A percentile compares a stretch with the other conserved stretches of the same genome.
Evolutionary conservation across 352 stramenopile genomes (phyloP).

Genomic region (Pythium utonaiense): DNA sequence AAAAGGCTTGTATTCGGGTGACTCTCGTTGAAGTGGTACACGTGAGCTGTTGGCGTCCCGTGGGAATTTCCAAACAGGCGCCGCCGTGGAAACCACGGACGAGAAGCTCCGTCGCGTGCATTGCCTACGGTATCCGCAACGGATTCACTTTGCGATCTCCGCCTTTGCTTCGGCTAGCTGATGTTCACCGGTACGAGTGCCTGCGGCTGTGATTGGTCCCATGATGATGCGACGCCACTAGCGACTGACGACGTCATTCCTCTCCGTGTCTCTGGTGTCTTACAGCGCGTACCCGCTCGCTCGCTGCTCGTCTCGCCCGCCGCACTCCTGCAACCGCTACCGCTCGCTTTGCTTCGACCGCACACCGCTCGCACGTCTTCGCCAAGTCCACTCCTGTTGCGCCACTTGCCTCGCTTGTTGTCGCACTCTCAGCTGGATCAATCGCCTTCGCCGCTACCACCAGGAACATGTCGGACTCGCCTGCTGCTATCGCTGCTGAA

Average conservation of each 20-base stretch:
- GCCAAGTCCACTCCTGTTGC: neutral
- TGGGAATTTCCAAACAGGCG: conserved; percentile 4
- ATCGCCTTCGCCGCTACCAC: conserved; percentile 16
- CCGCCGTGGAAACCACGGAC: neutral
- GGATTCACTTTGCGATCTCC: conserved; percentile 14
- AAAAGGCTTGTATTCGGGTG: neutral
- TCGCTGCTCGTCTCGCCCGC: conserved; percentile 12
- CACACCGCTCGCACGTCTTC: neutral
- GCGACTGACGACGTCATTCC: neutral
- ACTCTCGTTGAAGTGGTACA: neutral
- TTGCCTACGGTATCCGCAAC: neutral
- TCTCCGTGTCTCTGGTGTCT: neutral
- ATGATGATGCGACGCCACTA: neutral
- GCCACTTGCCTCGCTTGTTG: conserved; percentile 2
- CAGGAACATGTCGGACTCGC: conserved; percentile 51
- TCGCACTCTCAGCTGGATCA: conserved; percentile 15
- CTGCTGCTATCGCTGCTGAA: conserved; percentile 61
- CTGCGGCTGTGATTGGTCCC: neutral
- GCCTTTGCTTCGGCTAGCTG: neutral
- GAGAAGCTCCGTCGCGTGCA: too few relatives aligned
- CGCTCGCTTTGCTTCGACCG: conserved; percentile 13
- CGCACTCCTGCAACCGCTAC: neutral
- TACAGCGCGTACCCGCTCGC: conserved; percentile 14
- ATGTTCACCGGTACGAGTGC: conserved; percentile 18
- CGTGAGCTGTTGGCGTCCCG: neutral